Base-by-base conservation (phyloP, 2,329 filamentous ascomycete genomes). In the Neonectria punicea region DNA sequence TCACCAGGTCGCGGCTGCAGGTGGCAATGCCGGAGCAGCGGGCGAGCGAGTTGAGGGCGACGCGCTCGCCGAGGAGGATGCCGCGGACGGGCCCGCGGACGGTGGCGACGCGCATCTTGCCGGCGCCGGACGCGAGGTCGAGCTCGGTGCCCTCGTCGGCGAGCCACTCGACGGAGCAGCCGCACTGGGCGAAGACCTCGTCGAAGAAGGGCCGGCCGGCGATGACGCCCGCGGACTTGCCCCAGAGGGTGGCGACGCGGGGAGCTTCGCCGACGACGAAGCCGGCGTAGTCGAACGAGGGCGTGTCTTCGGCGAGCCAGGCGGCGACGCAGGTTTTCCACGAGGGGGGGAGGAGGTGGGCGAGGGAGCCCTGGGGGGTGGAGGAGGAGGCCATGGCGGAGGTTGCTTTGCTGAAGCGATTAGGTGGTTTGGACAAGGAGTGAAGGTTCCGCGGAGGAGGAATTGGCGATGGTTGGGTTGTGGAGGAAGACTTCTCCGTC, bases 271-370 rank as follows among this genome's bases (percentile, higher is more conserved):
- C 96, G 25, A 99, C 96, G 7, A 99, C 96, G 80, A 97, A 99
- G 66, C 96, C 96, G 75, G 93, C 96, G 79, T 97, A 98, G 85
- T 99, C 96, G 81, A 97, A 95, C 58, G 93, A 96, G 5, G 96
- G 96, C 3, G 94, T 97, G 82, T 99, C 96, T 82, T 99, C 96
- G 75, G 94, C 92, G 14, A 98, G 91, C 96, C 96, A 99, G 74
- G 87, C 82, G 25, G 90, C 87, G 68, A 98, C 89, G 70, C 90
- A 87, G 54, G 90, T 86, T 79, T 95, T 97, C 89, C 93, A 98
- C 68, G 90, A 92, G 22, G 90, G 87, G 0, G 95, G 94, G 47
- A 98, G 89, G 69, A 98, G 88, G 78, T 97, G 89, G 74, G 82
- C 82, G 57, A 85, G 81, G 54, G 77, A 76, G 78, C 84, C 84